Base-by-base conservation (phyloP, 1,139 yeast genomes). In the Taphrina deformans region DNA sequence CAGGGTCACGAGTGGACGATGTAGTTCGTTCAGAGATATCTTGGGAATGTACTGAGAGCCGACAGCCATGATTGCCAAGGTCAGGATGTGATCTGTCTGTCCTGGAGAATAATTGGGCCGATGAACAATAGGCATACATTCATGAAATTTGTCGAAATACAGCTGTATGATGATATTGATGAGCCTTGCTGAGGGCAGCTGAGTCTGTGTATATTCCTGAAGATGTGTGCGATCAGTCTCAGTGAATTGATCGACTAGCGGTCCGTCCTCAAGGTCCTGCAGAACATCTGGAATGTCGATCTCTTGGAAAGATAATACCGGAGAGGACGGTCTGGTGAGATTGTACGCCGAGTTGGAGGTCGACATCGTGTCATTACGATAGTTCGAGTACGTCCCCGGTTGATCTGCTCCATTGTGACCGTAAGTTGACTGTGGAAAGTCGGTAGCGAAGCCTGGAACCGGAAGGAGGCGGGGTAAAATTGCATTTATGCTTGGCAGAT, bases 271-370 rank as follows among this genome's bases (percentile, higher is more conserved):
- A 3, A 59, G 50, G 33, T 48, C 38, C 2, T 23, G 35, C 7
- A 48, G 35, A 6, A 41, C 51, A 5, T 59, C 63, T 10, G 55
- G 56, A 14, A 59, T 52, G 5, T 59, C 63, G n/a, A 38, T 16
- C 21, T 51, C 53, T 21, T 50, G 55, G 21, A 59, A 59, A 45
- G 50, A 48, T 16, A 52, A 24, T n/a, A 59, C 56, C 16, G 63
- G 63, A 16, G 63, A 59, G 10, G 63, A 26, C 9, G 63, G 63
- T 5, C 63, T 48, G 23, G 63, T 59, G 18, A 59, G 31, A 26
- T 38, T 48, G 23, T 35, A 50, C 18, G 56, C 45, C 7, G 38
- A 16, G 12, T 26, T 27, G 26, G 24, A 7, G 21, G 14, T 53
- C 16, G 55, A 50, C 58, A 53, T 35, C 14, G 58, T 23, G 24